Evolutionary conservation across 176 grass and related monocot genomes (phyloP), one percentile per base, ranked within the genome.

Genomic region (Oryza coarctata): DNA sequence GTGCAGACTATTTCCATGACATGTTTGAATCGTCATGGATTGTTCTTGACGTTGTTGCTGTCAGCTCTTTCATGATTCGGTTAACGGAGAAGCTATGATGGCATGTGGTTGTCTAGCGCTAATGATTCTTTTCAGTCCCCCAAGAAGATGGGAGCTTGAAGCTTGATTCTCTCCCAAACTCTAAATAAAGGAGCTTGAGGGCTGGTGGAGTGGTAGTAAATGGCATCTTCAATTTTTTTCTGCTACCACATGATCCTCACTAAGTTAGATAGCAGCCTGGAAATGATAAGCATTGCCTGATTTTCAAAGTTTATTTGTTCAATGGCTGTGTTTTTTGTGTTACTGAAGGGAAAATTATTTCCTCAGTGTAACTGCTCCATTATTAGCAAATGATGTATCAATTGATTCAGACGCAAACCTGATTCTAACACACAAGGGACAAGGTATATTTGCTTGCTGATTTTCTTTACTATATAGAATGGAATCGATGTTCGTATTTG

Each of bases 1-100:
- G 89, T 4, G 89, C 87, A 6, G 94, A 94, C 41, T 91, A 73
- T 80, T 92, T 88, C 75, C 89, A 94, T 80, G 91, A 94, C 68
- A 85, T 97, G 76, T 94, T 97, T 80, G 94, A 97, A 73, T 94
- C 91, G 60, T 97, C 94, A 63, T 97, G 94, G 89, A 94, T 97
- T 43, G 76, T 97, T 73, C 76, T 97, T 5, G 90, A 94, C 62
- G 82, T 82, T 6, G 73, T 85, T 75, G 88, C 87, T 47, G 72
- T 94, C 61, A 88, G 94, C 57, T 92, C 89, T 76, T 97, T 97
- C 81, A 97, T 97, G 94, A 78, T 97, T 36, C 70, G 88, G 33
- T 84, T 97, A 70, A 97, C 88, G 3, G 92, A 97, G 77, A 97
- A 92, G 80, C 78, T 97, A 12, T 97, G 89, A 94, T 77, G 61